Conservation (phyloP, 169 alveolate genomes). For the Plasmodium vivax region DNA sequence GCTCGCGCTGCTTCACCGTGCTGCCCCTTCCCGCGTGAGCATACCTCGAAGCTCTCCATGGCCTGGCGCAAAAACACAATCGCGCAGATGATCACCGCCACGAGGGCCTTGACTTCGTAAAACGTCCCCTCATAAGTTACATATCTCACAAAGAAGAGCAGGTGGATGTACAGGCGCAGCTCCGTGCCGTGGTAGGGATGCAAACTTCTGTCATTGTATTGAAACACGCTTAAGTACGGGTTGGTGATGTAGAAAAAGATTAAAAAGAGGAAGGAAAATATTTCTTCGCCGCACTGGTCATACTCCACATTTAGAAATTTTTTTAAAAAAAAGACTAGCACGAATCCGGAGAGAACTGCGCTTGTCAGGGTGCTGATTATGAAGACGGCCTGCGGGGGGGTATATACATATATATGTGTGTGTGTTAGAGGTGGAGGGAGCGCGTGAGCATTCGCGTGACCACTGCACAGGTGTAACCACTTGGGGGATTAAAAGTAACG, state of each 20-base stretch:
- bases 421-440: not conserved
- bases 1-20: not conserved
- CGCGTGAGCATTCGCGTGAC: not conserved
- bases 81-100: conserved; percentile 34
- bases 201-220: conserved; percentile 55
- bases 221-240: conserved; percentile 47
- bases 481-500: not conserved
- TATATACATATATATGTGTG: too few species aligned
- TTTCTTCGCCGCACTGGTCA: conserved; percentile 60
- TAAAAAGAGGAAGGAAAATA: conserved; percentile 53
- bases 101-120: conserved; percentile 47
- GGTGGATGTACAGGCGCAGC: conserved; percentile 28
- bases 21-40: not conserved
- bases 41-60: conserved; percentile 52
- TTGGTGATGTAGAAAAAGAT: conserved; percentile 40
- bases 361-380: conserved; percentile 11
- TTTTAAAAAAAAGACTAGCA: conserved; percentile 50
- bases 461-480: not conserved
- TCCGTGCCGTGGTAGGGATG: conserved; percentile 73
- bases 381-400: conserved; percentile 8
- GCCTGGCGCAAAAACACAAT: conserved; percentile 25
- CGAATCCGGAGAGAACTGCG: conserved; percentile 45
- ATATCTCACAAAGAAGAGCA: conserved; percentile 36
- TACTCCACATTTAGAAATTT: conserved; percentile 30
- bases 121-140: conserved; percentile 16